Conservation (phyloP, 2,329 filamentous ascomycete species). For the Lomentospora prolificans region DNA sequence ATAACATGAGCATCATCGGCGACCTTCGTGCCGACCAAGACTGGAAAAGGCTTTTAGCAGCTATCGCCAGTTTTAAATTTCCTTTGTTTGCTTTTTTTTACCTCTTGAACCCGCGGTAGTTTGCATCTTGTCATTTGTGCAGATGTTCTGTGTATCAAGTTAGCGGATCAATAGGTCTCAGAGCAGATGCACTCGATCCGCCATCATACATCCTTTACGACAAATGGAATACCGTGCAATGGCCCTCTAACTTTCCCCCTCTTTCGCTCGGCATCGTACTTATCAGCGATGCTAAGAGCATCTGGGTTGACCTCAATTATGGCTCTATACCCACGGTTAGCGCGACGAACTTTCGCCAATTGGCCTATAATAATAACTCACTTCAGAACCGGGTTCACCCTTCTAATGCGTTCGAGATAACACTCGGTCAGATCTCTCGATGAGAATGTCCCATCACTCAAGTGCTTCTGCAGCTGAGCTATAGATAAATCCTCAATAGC, state of each 20-base stretch:
- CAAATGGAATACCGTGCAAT: slow-evolving; percentile 66
- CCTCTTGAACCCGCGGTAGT: slow-evolving; percentile 57
- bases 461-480: neutral
- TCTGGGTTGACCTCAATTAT: slow-evolving; percentile 62
- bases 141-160: slow-evolving; percentile 41
- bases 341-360: neutral
- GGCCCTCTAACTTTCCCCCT: slow-evolving; percentile 49
- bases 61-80: no score
- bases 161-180: neutral
- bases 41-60: slow-evolving; percentile 26
- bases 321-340: slow-evolving; percentile 25
- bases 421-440: neutral
- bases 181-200: neutral
- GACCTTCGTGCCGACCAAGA: slow-evolving; percentile 54
- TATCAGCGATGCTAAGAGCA: slow-evolving; percentile 47
- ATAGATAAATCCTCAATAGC: slow-evolving; percentile 2
- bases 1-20: slow-evolving; percentile 61
- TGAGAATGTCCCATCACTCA: neutral
- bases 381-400: slow-evolving; percentile 4
- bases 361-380: neutral
- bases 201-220: slow-evolving; percentile 50
- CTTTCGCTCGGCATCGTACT: slow-evolving; percentile 50
- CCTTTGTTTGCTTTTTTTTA: neutral
- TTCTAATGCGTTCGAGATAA: neutral
- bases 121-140: slow-evolving; percentile 58